Conservation (phyloP, 352 stramenopile genomes). For the Globisporangium iwayamae region DNA sequence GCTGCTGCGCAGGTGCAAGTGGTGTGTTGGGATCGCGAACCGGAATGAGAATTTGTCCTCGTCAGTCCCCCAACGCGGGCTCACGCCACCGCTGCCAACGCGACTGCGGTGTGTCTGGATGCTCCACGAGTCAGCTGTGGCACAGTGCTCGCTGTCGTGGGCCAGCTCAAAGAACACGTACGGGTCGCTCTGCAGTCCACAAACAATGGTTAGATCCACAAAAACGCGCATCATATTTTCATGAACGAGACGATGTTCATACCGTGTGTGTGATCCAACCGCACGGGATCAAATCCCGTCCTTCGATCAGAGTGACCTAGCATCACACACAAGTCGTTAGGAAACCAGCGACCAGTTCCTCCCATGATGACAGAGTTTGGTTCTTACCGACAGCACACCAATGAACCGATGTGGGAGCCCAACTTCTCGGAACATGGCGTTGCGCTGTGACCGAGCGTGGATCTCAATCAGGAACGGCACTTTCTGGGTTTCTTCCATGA, state of each 20-base stretch:
- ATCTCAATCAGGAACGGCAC: constrained; percentile 63
- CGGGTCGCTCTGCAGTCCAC: constrained; percentile 44
- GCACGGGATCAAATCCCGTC: constrained; percentile 64
- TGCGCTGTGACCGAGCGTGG: constrained; percentile 69
- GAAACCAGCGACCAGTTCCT: neutral
- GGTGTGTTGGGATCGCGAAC: constrained; percentile 74
- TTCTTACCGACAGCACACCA: constrained; percentile 48
- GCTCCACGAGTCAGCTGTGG: constrained; percentile 62
- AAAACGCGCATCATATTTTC: neutral
- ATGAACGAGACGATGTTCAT: constrained; percentile 3
- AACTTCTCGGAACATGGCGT: constrained; percentile 75
- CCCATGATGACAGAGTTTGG: neutral
- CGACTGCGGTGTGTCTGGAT: constrained; percentile 73
- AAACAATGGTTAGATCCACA: neutral
- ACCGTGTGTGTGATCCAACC: constrained; percentile 63
- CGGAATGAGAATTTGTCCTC: constrained; percentile 71
- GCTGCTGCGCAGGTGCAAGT: constrained; percentile 32
- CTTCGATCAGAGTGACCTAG: constrained; percentile 64
- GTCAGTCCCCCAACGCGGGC: constrained; percentile 43
- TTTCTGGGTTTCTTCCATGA: constrained; percentile 35
- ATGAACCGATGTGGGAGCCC: constrained; percentile 75
- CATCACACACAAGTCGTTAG: neutral
- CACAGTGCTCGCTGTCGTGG: constrained; percentile 24
- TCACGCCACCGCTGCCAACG: constrained; percentile 42
- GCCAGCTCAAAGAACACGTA: constrained; percentile 76